Percentiles rank a stretch among this genome's conserved stretches.
phyloP scores from a whole-genome alignment of 352 stramenopile genomes.

The Globisporangium sylvaticum region DNA sequence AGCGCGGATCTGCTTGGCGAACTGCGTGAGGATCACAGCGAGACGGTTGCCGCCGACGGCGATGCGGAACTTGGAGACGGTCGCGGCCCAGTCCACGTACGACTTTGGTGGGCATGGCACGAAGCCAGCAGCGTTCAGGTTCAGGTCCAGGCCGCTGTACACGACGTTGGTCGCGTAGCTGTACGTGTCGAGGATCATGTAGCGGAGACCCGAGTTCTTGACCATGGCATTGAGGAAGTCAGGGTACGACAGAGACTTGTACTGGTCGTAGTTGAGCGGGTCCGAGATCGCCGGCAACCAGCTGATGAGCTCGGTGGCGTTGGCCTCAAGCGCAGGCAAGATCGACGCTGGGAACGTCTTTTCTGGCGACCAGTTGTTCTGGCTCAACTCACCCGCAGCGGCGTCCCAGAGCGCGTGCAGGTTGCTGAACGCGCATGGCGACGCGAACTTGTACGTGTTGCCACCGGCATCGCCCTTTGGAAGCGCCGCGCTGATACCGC shows the following conservation, averaged over 20 bases:
- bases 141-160: constrained; percentile 38
- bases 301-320: constrained; percentile 47
- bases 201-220: constrained; percentile 21
- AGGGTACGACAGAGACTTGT: constrained; percentile 29
- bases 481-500: constrained; percentile 38
- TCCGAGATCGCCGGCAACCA: constrained; percentile 29
- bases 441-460: constrained; percentile 54
- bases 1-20: constrained; percentile 41
- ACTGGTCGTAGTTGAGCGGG: constrained; percentile 36
- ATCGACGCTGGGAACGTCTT: constrained; percentile 17
- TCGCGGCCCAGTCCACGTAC: constrained; percentile 32
- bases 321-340: constrained; percentile 17
- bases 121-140: constrained; percentile 7
- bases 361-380: constrained; percentile 46
- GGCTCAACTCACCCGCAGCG: constrained; percentile 41
- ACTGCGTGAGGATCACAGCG: constrained; percentile 51
- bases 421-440: constrained; percentile 52
- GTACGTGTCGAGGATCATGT: constrained; percentile 46
- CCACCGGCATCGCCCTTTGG: constrained; percentile 50
- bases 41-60: constrained; percentile 48
- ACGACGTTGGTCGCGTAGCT: constrained; percentile 33
- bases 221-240: constrained; percentile 31
- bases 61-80: constrained; percentile 45
- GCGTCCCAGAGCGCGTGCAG: constrained; percentile 64
- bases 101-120: constrained; percentile 22